Percentiles rank a stretch among this genome's conserved stretches.
phyloP scores from a whole-genome alignment of 108 stramenopile species.

The Skeletonema potamos region DNA sequence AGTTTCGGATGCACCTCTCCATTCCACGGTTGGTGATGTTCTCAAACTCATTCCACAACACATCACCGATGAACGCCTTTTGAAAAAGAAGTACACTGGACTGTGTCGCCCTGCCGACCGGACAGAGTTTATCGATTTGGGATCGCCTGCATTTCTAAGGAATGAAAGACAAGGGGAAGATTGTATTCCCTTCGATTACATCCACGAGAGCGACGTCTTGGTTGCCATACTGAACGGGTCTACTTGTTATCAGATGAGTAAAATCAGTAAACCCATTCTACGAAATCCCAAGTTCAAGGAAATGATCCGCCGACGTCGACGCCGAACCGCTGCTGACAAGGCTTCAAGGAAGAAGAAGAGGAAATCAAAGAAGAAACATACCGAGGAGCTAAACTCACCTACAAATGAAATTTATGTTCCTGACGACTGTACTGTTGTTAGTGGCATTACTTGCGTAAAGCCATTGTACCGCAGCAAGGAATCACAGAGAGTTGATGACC shows the following conservation, averaged over 20 bases:
- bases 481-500: conserved; percentile 4
- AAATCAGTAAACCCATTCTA: conserved; percentile 45
- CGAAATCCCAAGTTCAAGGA: conserved; percentile 40
- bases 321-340: not conserved
- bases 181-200: conserved; percentile 1
- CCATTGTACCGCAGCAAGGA: not conserved
- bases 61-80: conserved; percentile 27
- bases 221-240: conserved; percentile 39
- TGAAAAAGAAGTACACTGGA: conserved; percentile 27
- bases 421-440: not conserved
- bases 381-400: not conserved
- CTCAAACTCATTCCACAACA: conserved; percentile 17
- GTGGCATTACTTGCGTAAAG: not conserved
- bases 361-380: conserved; percentile 2
- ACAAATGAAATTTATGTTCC: not conserved
- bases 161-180: not conserved
- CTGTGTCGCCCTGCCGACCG: conserved; percentile 32
- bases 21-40: conserved; percentile 25
- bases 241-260: conserved; percentile 34
- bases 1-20: conserved; percentile 9
- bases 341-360: not conserved
- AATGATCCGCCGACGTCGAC: conserved; percentile 33
- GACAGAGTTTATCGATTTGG: conserved; percentile 22
- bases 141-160: conserved; percentile 17
- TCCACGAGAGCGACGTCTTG: conserved; percentile 34